Conservation (phyloP, 805 yeast species). For the Teunomyces atbi region DNA sequence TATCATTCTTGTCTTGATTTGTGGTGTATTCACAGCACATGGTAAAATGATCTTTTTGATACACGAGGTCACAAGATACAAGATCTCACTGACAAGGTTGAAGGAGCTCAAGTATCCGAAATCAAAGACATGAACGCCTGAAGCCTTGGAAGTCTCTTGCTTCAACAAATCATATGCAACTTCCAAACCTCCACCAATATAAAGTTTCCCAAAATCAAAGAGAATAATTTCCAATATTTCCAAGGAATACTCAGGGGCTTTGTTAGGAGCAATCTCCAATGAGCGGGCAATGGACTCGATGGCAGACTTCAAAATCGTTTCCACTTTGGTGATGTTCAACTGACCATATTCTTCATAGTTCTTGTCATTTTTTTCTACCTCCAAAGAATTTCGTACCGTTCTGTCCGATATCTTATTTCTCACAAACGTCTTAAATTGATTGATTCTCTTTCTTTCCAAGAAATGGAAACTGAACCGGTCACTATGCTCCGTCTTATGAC, state of each 20-base stretch:
- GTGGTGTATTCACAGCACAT: constrained; percentile 59
- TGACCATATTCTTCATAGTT: constrained; percentile 21
- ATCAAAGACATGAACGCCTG: constrained; percentile 30
- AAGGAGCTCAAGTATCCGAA: constrained; percentile 51
- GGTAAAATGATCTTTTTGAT: constrained; percentile 76
- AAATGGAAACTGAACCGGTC: constrained; percentile 32
- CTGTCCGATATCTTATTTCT: constrained; percentile 41
- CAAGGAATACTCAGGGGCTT: constrained; percentile 58
- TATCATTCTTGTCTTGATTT: constrained; percentile 56
- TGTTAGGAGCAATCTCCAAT: constrained; percentile 66
- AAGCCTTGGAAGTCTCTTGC: constrained; percentile 32
- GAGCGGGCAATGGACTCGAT: constrained; percentile 76
- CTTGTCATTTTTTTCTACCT: constrained; percentile 8
- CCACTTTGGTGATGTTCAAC: constrained; percentile 50
- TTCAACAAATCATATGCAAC: constrained; percentile 52
- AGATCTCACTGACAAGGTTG: constrained; percentile 54
- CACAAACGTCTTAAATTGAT: constrained; percentile 57
- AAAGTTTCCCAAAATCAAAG: constrained; percentile 68
- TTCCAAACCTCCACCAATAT: constrained; percentile 74
- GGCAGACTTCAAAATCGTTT: constrained; percentile 61
- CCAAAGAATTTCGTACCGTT: constrained; percentile 35
- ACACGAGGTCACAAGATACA: constrained; percentile 66
- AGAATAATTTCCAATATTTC: constrained; percentile 68
- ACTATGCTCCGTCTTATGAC: constrained; percentile 7
- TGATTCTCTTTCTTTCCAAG: constrained; percentile 44